phyloP scores from a whole-genome alignment of 306 rosid species.

The Fagus sylvatica region DNA sequence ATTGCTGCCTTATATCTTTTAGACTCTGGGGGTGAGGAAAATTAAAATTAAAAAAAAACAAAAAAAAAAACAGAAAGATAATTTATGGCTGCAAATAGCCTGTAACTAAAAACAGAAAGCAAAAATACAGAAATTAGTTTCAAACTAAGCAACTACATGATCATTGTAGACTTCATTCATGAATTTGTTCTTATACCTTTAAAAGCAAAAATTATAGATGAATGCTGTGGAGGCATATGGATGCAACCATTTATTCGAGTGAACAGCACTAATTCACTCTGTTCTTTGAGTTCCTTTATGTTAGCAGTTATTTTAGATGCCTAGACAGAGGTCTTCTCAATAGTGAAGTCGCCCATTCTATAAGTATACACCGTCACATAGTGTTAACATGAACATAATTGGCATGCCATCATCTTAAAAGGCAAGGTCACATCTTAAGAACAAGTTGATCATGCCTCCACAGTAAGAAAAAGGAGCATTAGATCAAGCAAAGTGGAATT shows the following conservation, averaged over 20 bases:
- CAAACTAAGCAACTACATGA: not conserved
- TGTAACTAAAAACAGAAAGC: slow-evolving; percentile 9
- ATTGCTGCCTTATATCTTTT: slow-evolving; percentile 83
- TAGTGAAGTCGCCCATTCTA: not conserved
- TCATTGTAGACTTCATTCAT: not conserved
- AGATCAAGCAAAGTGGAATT: slow-evolving; percentile 21
- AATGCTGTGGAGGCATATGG: not conserved
- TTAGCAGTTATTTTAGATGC: not conserved
- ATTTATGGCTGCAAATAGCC: slow-evolving; percentile 2
- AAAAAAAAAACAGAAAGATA: slow-evolving; percentile 16
- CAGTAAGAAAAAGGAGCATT: not conserved
- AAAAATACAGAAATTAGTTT: slow-evolving; percentile 1
- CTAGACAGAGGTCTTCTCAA: not conserved
- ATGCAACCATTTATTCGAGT: slow-evolving; percentile 2
- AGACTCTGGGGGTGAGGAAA: slow-evolving; percentile 59
- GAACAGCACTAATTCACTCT: not conserved
- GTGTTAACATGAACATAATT: not conserved
- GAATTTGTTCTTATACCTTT: not conserved
- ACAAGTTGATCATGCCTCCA: not conserved
- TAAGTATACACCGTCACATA: not conserved
- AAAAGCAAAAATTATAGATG: no score
- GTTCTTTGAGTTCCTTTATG: not conserved
- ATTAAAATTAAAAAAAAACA: slow-evolving; percentile 8
- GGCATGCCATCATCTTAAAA: not conserved
- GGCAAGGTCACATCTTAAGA: not conserved